phyloP scores from a whole-genome alignment of 1,139 yeast genomes.

The Candida albicans region DNA sequence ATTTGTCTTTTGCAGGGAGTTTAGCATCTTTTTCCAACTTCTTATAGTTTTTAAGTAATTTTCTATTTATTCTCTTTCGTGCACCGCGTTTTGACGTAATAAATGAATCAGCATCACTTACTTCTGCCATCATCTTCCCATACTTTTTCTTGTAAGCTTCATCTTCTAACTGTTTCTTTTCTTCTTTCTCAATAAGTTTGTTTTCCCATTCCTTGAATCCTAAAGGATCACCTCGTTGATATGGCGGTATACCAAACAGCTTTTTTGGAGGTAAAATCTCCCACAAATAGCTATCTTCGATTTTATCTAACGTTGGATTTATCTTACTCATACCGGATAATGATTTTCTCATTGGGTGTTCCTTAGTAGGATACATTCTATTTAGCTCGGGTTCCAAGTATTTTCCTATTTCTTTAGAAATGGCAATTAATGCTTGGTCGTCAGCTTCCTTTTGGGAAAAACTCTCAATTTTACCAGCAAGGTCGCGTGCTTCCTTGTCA shows the following conservation, averaged over 20 bases:
- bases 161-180: conserved; percentile 18
- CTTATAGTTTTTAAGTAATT: conserved; percentile 29
- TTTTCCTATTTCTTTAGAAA: conserved; percentile 7
- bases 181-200: conserved; percentile 21
- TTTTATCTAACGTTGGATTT: conserved; percentile 36
- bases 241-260: conserved; percentile 40
- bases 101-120: conserved; percentile 18
- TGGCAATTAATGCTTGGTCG: conserved; percentile 6
- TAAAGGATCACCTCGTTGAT: conserved; percentile 23
- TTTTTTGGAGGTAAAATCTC: conserved; percentile 36
- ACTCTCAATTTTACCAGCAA: conserved; percentile 6
- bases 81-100: conserved; percentile 20
- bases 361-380: conserved; percentile 23
- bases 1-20: conserved; percentile 13
- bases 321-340: conserved; percentile 43
- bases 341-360: conserved; percentile 41
- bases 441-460: conserved; percentile 2
- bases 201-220: conserved; percentile 44
- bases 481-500: conserved; percentile 3
- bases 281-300: conserved; percentile 47
- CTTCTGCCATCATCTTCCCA: conserved; percentile 21
- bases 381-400: conserved; percentile 19
- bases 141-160: conserved; percentile 18
- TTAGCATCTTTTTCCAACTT: conserved; percentile 28
- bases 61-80: conserved; percentile 34